Evolutionary conservation across 1,139 yeast species (phyloP), one percentile per base, ranked within the genome.

Genomic region (Diutina siamensis): DNA sequence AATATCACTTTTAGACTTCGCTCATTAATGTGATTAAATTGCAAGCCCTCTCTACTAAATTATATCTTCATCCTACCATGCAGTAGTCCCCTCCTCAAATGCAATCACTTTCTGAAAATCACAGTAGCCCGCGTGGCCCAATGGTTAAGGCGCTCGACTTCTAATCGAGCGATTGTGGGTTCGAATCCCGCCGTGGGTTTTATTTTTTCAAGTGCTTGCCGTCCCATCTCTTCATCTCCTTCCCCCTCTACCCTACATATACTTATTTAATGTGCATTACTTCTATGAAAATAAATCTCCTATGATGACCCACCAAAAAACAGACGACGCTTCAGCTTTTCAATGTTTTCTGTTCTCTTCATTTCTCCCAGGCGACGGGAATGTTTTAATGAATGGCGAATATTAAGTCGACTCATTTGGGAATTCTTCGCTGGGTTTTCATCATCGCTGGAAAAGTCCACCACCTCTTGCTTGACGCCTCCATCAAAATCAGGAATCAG

Each of bases 401-500:
- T 71, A 4, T 72, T 62, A 33, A 71, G 53, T 34, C 76, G 55
- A 52, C 58, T 71, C 74, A 71, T 67, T 36, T 58, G 56, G 1
- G 71, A 65, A 18, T 61, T 61, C 48, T 65, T 60, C 47, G 40
- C 27, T 5, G 40, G 40, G 20, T 65, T 65, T 49, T 71, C 76
- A 51, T 71, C 75, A 52, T 71, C 76, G 3, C 73, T 67, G 1
- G 71, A 75, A 61, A 69, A 71, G 51, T 71, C 75, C 44, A 71
- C 64, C 7, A 70, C 71, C 50, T 71, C 73, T 52, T 71, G 74
- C 51, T 67, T 27, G 2, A 38, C 42, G 3, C 28, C 40, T 10
- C 21, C 34, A 25, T 44, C 45, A 20, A 31, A 22, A 22, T 22
- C 36, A 21, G 38, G 40, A 4, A 38, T 38, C 42, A 25, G 32